These are phyloP conservation scores for Leccinum variicolor DNA, from an alignment of 768 basidiomycete species.

Conservation along the genomic window DNA sequence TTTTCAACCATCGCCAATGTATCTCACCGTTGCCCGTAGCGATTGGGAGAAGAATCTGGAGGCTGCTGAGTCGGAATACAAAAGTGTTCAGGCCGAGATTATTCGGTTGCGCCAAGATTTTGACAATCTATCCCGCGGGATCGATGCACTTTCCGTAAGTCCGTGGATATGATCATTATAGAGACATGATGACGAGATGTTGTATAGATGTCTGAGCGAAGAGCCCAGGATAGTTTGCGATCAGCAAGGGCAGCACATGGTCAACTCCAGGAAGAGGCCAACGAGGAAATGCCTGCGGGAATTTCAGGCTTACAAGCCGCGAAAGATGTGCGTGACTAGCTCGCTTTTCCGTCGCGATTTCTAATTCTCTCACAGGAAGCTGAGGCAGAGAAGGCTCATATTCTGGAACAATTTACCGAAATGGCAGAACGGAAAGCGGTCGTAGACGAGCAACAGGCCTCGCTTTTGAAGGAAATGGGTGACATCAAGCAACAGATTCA, in stretches of 20 bases:
- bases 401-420: constrained; percentile 48
- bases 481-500: constrained; percentile 46
- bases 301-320: constrained; percentile 54
- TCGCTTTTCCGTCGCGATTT: neutral
- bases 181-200: neutral
- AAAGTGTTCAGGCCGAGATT: constrained; percentile 25
- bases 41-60: constrained; percentile 41
- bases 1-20: neutral
- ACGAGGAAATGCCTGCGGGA: constrained; percentile 65
- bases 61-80: constrained; percentile 38
- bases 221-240: constrained; percentile 23
- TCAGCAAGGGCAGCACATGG: constrained; percentile 35
- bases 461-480: constrained; percentile 42
- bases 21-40: constrained; percentile 30
- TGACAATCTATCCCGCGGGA: constrained; percentile 25
- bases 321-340: constrained; percentile 42
- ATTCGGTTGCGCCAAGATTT: constrained; percentile 29
- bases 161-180: neutral
- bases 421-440: constrained; percentile 43
- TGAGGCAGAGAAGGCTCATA: constrained; percentile 46
- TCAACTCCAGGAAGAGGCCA: constrained; percentile 54
- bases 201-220: constrained; percentile 19
- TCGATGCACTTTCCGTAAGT: constrained; percentile 36
- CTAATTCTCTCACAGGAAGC: constrained; percentile 43
- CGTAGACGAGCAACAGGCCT: constrained; percentile 44